A percentile compares a stretch with the other conserved stretches of the same genome.
Evolutionary conservation across 2,329 filamentous ascomycete species (phyloP).

Genomic region (Davidsoniella virescens): DNA sequence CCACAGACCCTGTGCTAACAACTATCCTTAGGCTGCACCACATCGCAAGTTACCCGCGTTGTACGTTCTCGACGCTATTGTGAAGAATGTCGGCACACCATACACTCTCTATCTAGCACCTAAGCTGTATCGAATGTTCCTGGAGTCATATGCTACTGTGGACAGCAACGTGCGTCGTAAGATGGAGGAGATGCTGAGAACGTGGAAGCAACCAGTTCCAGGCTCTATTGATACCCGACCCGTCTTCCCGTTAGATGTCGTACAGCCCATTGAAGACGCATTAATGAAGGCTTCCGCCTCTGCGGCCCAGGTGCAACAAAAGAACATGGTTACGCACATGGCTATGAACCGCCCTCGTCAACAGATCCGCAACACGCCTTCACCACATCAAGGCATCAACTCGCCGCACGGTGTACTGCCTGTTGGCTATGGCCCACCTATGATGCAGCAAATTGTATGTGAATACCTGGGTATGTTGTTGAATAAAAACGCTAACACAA

Average conservation of each 20-base stretch:
- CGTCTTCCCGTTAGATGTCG: slow-evolving; percentile 77
- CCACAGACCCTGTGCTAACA: background rate
- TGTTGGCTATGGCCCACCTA: background rate
- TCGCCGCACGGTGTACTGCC: slow-evolving; percentile 1
- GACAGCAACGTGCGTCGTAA: slow-evolving; percentile 69
- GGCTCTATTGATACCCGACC: slow-evolving; percentile 85
- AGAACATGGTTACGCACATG: slow-evolving; percentile 21
- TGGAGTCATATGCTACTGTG: slow-evolving; percentile 88
- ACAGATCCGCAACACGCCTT: slow-evolving; percentile 24
- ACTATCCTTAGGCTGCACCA: slow-evolving; percentile 53
- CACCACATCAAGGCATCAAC: background rate
- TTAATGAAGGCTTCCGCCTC: slow-evolving; percentile 63
- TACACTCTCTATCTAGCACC: slow-evolving; percentile 91
- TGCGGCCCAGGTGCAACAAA: slow-evolving; percentile 41
- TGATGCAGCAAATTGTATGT: too few relatives aligned
- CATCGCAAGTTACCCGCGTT: slow-evolving; percentile 86
- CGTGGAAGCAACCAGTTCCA: slow-evolving; percentile 93
- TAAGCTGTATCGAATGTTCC: slow-evolving; percentile 85
- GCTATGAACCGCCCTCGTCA: too few relatives aligned
- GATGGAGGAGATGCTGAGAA: slow-evolving; percentile 94
- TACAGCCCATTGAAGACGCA: slow-evolving; percentile 83
- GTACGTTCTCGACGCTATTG: slow-evolving; percentile 93
- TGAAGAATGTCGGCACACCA: slow-evolving; percentile 95
- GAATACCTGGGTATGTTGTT: too few relatives aligned
- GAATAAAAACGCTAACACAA: too few relatives aligned